These are phyloP conservation scores for Cercospora janseana DNA, from an alignment of 2,329 filamentous ascomycete genomes.

Conservation along the genomic window DNA sequence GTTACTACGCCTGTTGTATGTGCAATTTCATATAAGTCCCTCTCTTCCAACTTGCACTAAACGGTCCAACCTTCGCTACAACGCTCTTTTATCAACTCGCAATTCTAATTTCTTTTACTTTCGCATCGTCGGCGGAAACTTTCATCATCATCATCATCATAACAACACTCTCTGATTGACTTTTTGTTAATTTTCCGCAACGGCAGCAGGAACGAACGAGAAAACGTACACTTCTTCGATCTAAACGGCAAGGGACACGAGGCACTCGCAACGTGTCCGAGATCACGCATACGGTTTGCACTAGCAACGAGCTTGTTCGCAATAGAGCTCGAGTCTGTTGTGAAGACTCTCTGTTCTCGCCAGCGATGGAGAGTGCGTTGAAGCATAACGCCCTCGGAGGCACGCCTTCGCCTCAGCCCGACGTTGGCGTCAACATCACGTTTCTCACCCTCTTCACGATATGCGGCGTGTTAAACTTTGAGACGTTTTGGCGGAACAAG, in stretches of 20 bases:
- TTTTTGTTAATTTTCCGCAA: too few relatives aligned
- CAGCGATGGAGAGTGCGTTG: slow-evolving; percentile 1
- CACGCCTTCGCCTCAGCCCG: slow-evolving; percentile 55
- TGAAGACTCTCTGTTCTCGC: not conserved
- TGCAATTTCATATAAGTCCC: slow-evolving; percentile 4
- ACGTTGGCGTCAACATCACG: slow-evolving; percentile 64
- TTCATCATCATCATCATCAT: too few relatives aligned
- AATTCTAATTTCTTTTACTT: slow-evolving; percentile 12
- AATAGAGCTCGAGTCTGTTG: not conserved
- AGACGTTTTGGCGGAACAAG: slow-evolving; percentile 55
- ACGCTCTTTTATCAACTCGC: slow-evolving; percentile 5
- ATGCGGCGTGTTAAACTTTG: slow-evolving; percentile 58
- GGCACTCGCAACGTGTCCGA: slow-evolving; percentile 5
- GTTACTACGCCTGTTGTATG: slow-evolving; percentile 11
- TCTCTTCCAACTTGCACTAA: slow-evolving; percentile 4
- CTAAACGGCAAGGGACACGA: slow-evolving; percentile 7
- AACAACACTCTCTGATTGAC: slow-evolving; percentile 1
- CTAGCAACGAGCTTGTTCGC: not conserved
- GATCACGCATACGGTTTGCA: not conserved
- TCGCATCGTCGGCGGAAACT: too few relatives aligned
- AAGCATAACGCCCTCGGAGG: slow-evolving; percentile 55
- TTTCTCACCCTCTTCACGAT: slow-evolving; percentile 59
- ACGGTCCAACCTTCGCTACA: slow-evolving; percentile 4
- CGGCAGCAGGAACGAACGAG: slow-evolving; percentile 6
- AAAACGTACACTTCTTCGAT: slow-evolving; percentile 1